Percentiles rank a stretch among this genome's conserved stretches.
Evolutionary conservation across 2,329 filamentous ascomycete genomes (phyloP).

Genomic region (Arthrocladium fulminans): DNA sequence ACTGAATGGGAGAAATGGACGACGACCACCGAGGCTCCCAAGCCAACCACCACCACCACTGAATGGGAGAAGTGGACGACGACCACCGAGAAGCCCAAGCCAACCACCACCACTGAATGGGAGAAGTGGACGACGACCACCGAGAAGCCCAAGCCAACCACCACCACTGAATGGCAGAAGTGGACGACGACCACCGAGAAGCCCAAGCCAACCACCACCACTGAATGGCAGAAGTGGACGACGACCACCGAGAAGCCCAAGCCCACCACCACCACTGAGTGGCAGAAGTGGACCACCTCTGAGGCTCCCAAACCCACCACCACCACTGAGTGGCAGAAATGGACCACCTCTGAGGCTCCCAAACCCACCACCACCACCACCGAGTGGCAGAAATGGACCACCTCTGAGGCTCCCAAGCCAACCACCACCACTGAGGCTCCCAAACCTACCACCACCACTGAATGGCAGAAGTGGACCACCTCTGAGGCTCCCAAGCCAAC

Average conservation of each 20-base stretch:
- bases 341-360: constrained; percentile 1
- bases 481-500: neutral
- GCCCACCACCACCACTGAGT: neutral
- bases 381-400: too few species aligned
- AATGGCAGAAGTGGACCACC: neutral
- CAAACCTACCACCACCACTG: too few species aligned
- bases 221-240: neutral
- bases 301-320: neutral
- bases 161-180: too few species aligned
- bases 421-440: neutral
- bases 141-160: too few species aligned
- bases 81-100: too few species aligned
- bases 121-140: too few species aligned
- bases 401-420: neutral
- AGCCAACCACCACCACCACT: neutral
- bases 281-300: neutral
- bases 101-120: too few species aligned
- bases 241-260: neutral
- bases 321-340: neutral
- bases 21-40: neutral
- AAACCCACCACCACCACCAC: too few species aligned
- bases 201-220: too few species aligned
- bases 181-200: too few species aligned
- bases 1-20: neutral
- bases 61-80: neutral